Evolutionary conservation across 805 yeast species (phyloP).

Genomic region (Candida golubevii): DNA sequence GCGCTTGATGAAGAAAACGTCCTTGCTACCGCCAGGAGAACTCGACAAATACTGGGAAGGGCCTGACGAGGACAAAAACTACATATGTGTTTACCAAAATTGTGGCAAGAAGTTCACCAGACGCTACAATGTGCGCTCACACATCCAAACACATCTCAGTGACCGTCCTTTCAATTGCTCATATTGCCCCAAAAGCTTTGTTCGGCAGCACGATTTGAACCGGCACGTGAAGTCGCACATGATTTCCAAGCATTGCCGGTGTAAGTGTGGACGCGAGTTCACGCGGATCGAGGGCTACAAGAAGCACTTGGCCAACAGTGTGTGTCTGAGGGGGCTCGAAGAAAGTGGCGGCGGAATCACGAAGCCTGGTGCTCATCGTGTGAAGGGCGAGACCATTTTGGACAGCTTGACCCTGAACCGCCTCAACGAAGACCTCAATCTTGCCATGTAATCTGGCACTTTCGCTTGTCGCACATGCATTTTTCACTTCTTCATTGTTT

Average conservation of each 20-base stretch:
- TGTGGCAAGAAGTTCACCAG: conserved; percentile 86
- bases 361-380: conserved; percentile 13
- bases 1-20: conserved; percentile 49
- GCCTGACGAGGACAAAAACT: conserved; percentile 67
- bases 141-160: conserved; percentile 92
- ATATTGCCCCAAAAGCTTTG: conserved; percentile 79
- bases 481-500: conserved; percentile 6
- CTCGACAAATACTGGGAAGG: conserved; percentile 80
- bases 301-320: conserved; percentile 57
- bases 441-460: conserved; percentile 1
- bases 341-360: conserved; percentile 7
- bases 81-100: conserved; percentile 65
- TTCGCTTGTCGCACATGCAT: not conserved
- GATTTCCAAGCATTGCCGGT: conserved; percentile 58
- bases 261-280: conserved; percentile 94
- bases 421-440: conserved; percentile 16
- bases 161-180: conserved; percentile 88
- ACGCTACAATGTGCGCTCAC: conserved; percentile 89
- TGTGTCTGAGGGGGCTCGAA: conserved; percentile 9
- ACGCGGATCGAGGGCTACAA: conserved; percentile 84
- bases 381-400: conserved; percentile 10
- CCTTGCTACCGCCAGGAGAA: conserved; percentile 84
- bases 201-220: conserved; percentile 89
- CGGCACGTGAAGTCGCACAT: conserved; percentile 87
- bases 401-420: conserved; percentile 18